A percentile compares a stretch with the other conserved stretches of the same genome.
phyloP scores from a whole-genome alignment of 768 basidiomycete species.

The Mrakia gelida region DNA sequence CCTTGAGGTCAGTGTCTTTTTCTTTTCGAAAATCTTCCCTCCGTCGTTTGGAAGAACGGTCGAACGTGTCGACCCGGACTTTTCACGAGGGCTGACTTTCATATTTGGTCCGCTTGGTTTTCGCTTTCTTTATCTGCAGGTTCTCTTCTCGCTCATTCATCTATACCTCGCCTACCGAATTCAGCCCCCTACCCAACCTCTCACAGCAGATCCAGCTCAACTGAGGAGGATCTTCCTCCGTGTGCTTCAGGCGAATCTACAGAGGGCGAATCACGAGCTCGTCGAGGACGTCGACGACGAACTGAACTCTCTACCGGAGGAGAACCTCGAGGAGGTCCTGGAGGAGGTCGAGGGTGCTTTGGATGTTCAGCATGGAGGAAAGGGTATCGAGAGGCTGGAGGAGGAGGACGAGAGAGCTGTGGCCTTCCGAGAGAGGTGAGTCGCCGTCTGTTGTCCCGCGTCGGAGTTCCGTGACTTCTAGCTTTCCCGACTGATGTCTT shows the following conservation, averaged over 20 bases:
- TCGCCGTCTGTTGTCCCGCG: neutral
- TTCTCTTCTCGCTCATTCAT: conserved; percentile 19
- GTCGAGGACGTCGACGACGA: too few relatives aligned
- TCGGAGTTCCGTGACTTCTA: neutral
- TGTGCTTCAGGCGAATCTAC: conserved; percentile 3
- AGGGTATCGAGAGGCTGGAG: conserved; percentile 52
- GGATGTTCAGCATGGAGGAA: neutral
- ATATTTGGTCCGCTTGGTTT: neutral
- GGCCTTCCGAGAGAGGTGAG: conserved; percentile 44
- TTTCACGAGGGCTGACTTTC: neutral
- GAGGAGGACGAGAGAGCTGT: conserved; percentile 64
- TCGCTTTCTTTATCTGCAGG: neutral
- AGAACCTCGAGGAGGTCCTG: conserved; percentile 12
- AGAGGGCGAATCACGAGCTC: neutral
- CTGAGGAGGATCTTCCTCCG: neutral
- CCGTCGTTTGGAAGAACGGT: neutral
- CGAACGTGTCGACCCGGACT: neutral
- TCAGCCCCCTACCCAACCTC: neutral
- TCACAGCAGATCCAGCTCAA: neutral
- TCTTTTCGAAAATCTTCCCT: neutral
- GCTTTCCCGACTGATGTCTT: conserved; percentile 16
- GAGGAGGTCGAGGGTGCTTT: conserved; percentile 8
- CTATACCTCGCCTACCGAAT: neutral
- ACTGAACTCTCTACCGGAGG: neutral
- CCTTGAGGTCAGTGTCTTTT: neutral